A percentile compares a stretch with the other conserved stretches of the same genome.
phyloP scores from a whole-genome alignment of 768 basidiomycete species.

The Pulveroboletus sp. region DNA sequence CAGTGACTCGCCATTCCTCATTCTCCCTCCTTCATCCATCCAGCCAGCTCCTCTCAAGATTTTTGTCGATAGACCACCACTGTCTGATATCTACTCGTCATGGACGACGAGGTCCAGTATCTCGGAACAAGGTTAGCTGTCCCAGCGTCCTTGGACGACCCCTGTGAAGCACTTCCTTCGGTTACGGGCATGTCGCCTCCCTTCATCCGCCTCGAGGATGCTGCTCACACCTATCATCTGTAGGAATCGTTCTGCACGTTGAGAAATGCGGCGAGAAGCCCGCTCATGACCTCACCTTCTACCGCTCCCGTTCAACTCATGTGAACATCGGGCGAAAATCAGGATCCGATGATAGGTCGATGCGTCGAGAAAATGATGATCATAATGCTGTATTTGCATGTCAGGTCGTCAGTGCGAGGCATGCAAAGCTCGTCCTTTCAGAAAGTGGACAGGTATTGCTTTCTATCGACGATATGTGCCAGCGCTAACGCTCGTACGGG shows the following conservation, averaged over 20 bases:
- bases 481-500: constrained; percentile 12
- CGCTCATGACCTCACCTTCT: constrained; percentile 47
- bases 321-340: constrained; percentile 69
- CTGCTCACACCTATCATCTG: constrained; percentile 11
- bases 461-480: constrained; percentile 10
- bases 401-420: constrained; percentile 72
- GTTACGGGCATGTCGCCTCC: constrained; percentile 41
- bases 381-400: constrained; percentile 64
- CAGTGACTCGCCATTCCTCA: constrained; percentile 19
- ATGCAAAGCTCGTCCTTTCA: constrained; percentile 72
- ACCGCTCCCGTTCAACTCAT: constrained; percentile 43
- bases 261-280: constrained; percentile 46
- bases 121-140: constrained; percentile 41
- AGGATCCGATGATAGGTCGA: constrained; percentile 38
- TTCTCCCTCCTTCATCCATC: constrained; percentile 10
- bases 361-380: constrained; percentile 36
- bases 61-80: neutral
- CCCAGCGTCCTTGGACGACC: constrained; percentile 24
- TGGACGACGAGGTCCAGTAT: constrained; percentile 62
- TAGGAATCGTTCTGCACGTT: constrained; percentile 59
- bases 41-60: neutral
- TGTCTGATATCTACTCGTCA: constrained; percentile 13
- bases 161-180: constrained; percentile 25
- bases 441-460: constrained; percentile 60
- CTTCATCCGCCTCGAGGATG: constrained; percentile 8